Base-by-base conservation (phyloP, 768 basidiomycete genomes). In the Lactarius sp. region DNA sequence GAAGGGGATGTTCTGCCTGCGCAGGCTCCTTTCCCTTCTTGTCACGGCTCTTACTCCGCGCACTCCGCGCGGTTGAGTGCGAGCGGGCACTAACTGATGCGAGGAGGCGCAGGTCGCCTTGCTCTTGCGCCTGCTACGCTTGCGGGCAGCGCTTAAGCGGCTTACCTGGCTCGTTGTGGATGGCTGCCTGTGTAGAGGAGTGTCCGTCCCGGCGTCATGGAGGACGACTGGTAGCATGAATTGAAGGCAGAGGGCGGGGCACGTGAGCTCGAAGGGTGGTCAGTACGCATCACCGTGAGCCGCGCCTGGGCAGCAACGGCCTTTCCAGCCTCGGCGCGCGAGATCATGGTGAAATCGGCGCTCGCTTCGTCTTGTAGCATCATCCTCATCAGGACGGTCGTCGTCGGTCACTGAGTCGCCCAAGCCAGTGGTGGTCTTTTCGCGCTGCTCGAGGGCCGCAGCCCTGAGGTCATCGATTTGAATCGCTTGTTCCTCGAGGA, bases 401-500 rank as follows among this genome's bases (percentile, higher is more conserved):
- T 27, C 22, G 22, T 27, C 22, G 22, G 22, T 27, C 22, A 27
- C 22, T 27, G 22, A 27, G 22, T 27, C 22, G 22, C 22, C 22
- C 22, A 27, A 27, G 22, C 22, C 22, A 27, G 22, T 27, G 22
- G 22, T 27, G 2, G 22, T 27, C 22, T 5, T 12, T 31, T 52
- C 37, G 7, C 16, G 34, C n/a, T 37, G 27, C 34, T 52, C 50
- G 9, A 69, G 75, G 31, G 69, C 67, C 16, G 66, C 71, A 4
- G 64, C 73, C 58, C 86, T 83, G 56, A 84, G 72, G 49, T 83
- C 83, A 71, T 92, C 89, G 69, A 91, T 80, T 71, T 91, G 87
- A 56, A 77, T 72, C 1, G 90, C 91, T 67, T 91, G 77, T 47
- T 81, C 82, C 68, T 90, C 86, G 2, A 88, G 90, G 62, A 86